These are phyloP conservation scores for Vitis riparia DNA, from an alignment of 164 flowering plant species.

Conservation along the genomic window DNA sequence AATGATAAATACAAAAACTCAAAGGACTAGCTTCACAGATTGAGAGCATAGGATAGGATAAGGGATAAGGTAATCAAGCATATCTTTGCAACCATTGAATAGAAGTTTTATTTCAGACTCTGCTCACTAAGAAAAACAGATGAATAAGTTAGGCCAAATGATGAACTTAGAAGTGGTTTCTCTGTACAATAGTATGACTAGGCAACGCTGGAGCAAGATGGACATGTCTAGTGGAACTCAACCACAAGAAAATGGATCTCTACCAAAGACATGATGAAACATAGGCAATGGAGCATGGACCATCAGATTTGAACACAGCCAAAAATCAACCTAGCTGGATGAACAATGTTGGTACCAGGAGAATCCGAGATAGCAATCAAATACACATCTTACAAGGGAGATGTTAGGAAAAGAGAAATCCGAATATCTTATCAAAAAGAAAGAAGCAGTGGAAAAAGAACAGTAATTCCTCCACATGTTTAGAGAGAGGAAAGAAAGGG, in stretches of 20 bases:
- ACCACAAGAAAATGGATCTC: conserved; percentile 3
- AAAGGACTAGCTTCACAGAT: too few relatives aligned
- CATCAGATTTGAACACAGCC: background rate
- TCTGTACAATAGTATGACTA: background rate
- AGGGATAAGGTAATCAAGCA: background rate
- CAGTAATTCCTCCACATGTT: too few relatives aligned
- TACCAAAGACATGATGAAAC: background rate
- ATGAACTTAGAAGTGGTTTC: background rate
- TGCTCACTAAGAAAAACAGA: background rate
- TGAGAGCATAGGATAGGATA: too few relatives aligned
- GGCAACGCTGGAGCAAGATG: background rate
- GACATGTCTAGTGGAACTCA: background rate
- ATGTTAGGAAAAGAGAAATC: background rate
- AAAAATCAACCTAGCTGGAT: background rate
- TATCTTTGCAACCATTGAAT: conserved; percentile 7
- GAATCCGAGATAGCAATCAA: background rate
- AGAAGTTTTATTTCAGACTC: background rate
- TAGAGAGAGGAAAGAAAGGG: background rate
- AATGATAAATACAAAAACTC: background rate
- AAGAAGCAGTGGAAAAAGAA: too few relatives aligned
- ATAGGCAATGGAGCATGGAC: background rate
- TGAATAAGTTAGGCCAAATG: background rate
- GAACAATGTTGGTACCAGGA: background rate
- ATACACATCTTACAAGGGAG: background rate
- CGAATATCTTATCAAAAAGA: too few relatives aligned